Conservation (phyloP, 495 filamentous ascomycete genomes). For the Sporormia fimetaria region DNA sequence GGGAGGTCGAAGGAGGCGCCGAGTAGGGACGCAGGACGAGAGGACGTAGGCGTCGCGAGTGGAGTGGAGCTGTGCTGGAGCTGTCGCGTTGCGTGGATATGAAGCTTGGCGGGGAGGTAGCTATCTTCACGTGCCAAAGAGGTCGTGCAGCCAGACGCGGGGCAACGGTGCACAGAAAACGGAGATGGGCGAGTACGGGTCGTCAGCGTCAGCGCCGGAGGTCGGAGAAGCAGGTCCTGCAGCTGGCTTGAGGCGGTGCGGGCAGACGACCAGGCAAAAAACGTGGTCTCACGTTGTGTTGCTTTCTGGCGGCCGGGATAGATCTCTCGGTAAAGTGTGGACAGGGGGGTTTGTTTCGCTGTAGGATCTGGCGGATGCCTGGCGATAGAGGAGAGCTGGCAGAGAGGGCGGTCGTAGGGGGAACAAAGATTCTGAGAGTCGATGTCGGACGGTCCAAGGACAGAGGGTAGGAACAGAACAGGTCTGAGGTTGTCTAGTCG, state of each 20-base stretch:
- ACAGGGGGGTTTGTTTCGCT: slow-evolving; percentile 1
- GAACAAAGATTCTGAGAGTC: too few species aligned
- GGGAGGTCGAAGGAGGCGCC: slow-evolving; percentile 17
- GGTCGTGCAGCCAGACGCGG: too few species aligned
- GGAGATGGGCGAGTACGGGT: neutral
- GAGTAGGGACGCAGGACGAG: slow-evolving; percentile 6
- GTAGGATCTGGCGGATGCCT: neutral
- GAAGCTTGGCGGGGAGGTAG: slow-evolving; percentile 19
- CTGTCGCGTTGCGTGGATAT: slow-evolving; percentile 3
- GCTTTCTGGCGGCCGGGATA: slow-evolving; percentile 19
- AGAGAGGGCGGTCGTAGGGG: too few species aligned
- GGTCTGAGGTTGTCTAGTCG: too few species aligned
- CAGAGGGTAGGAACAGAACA: neutral
- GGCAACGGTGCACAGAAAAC: neutral
- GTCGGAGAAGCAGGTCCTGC: neutral
- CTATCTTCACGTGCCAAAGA: slow-evolving; percentile 27
- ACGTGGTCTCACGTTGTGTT: slow-evolving; percentile 17
- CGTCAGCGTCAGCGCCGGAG: neutral
- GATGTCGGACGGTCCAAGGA: too few species aligned
- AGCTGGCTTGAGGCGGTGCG: slow-evolving; percentile 2
- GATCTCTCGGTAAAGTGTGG: slow-evolving; percentile 6
- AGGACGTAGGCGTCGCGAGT: slow-evolving; percentile 1
- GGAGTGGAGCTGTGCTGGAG: slow-evolving; percentile 2
- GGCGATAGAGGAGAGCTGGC: too few species aligned
- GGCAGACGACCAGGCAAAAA: slow-evolving; percentile 17